Evolutionary conservation across 495 filamentous ascomycete species (phyloP).

Genomic region (Podospora didyma): DNA sequence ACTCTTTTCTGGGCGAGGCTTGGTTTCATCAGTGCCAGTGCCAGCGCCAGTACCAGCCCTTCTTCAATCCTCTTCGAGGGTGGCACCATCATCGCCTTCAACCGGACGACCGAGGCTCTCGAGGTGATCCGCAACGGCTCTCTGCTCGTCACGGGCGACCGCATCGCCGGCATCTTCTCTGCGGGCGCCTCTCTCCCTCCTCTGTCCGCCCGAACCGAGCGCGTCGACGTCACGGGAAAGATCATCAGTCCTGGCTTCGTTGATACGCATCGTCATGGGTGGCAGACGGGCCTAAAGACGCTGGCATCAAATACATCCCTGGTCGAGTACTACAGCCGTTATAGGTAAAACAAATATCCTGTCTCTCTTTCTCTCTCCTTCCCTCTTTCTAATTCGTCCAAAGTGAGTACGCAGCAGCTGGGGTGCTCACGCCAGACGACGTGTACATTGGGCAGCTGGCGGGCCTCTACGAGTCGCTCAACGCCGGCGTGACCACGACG

Average conservation of each 20-base stretch:
- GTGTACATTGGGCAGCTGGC: slow-evolving; percentile 36
- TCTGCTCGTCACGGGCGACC: slow-evolving; percentile 35
- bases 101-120: slow-evolving; percentile 29
- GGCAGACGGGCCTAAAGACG: slow-evolving; percentile 40
- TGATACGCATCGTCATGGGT: slow-evolving; percentile 50
- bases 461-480: slow-evolving; percentile 35
- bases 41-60: not conserved
- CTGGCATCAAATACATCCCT: no score
- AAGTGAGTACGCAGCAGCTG: slow-evolving; percentile 2
- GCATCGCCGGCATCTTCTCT: slow-evolving; percentile 28
- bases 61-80: slow-evolving; percentile 8
- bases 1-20: no score
- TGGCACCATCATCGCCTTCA: slow-evolving; percentile 42
- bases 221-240: slow-evolving; percentile 42
- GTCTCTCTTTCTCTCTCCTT: no score
- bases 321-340: no score
- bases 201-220: slow-evolving; percentile 7
- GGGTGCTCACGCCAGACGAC: slow-evolving; percentile 27
- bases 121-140: slow-evolving; percentile 36
- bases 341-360: no score
- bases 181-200: not conserved
- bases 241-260: slow-evolving; percentile 50
- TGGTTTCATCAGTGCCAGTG: no score
- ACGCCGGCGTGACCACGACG: slow-evolving; percentile 29
- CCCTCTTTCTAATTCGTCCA: no score